Evolutionary conservation across 495 filamentous ascomycete species (phyloP).

Genomic region (Neurospora sp.): DNA sequence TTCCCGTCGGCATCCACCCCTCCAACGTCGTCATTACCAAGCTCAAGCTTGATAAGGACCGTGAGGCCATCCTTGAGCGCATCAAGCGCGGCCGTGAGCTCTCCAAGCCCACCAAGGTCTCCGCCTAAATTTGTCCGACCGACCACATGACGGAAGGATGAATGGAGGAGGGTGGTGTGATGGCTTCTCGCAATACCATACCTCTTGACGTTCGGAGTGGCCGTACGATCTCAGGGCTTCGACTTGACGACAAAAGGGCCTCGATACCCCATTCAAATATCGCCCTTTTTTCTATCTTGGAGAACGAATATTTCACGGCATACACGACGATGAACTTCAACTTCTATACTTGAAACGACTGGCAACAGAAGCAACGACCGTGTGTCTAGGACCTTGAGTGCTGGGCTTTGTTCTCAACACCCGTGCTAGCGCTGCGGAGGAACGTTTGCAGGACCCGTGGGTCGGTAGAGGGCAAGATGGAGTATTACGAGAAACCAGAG

Average conservation of each 20-base stretch:
- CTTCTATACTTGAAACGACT: background rate
- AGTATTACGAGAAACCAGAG: constrained; percentile 2
- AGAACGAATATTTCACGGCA: background rate
- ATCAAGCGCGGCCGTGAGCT: constrained; percentile 66
- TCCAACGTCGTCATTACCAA: constrained; percentile 95
- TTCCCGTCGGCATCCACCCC: constrained; percentile 80
- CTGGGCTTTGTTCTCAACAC: background rate
- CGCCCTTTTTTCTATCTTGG: background rate
- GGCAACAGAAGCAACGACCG: background rate
- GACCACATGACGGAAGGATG: background rate
- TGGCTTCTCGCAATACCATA: background rate
- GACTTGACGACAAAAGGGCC: background rate
- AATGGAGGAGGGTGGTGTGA: background rate
- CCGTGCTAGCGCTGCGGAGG: background rate
- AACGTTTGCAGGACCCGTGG: background rate
- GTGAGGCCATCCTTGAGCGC: constrained; percentile 86
- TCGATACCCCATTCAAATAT: background rate
- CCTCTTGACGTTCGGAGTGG: background rate
- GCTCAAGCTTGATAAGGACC: constrained; percentile 97
- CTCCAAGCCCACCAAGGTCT: constrained; percentile 37
- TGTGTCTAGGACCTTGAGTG: background rate
- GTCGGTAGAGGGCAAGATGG: background rate
- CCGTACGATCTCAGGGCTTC: background rate
- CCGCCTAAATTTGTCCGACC: constrained; percentile 11
- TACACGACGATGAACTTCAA: background rate